Evolutionary conservation across 208 protist species (phyloP).

Genomic region (Wallacemonas rigidus): DNA sequence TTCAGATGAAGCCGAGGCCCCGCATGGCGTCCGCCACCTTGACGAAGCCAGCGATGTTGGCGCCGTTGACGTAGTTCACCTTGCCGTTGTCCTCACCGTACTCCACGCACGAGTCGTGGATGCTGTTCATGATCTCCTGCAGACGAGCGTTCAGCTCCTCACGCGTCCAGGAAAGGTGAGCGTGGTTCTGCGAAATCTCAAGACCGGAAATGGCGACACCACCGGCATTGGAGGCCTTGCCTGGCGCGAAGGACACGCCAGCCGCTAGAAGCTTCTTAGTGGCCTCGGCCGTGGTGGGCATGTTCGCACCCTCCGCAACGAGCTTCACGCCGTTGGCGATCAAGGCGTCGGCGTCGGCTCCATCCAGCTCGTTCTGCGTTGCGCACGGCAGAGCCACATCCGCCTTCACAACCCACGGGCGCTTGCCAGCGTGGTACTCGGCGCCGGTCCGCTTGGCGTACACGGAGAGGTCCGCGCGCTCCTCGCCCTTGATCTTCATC

Average conservation of each 20-base stretch:
- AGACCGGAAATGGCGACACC: constrained; percentile 93
- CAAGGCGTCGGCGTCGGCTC: constrained; percentile 68
- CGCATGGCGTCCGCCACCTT: constrained; percentile 82
- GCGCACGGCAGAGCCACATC: constrained; percentile 89
- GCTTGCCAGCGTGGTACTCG: constrained; percentile 65
- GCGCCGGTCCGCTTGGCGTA: constrained; percentile 64
- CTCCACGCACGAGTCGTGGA: constrained; percentile 72
- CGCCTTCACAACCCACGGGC: constrained; percentile 69
- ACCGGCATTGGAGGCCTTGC: constrained; percentile 94
- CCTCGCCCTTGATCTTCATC: constrained; percentile 74
- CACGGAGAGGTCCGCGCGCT: constrained; percentile 58
- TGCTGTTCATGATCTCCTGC: constrained; percentile 88
- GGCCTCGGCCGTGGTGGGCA: constrained; percentile 89
- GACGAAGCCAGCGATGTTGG: constrained; percentile 94
- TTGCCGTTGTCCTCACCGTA: constrained; percentile 53
- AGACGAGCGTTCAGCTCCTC: constrained; percentile 91
- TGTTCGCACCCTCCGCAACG: constrained; percentile 94
- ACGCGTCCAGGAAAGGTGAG: constrained; percentile 72
- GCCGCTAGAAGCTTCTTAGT: constrained; percentile 57
- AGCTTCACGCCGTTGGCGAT: constrained; percentile 73
- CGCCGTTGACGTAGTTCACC: constrained; percentile 78
- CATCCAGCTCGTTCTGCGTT: constrained; percentile 95
- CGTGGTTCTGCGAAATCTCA: constrained; percentile 95
- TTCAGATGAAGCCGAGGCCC: constrained; percentile 63
- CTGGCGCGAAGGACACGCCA: constrained; percentile 85